A percentile compares a stretch with the other conserved stretches of the same genome.
Conservation (phyloP, 208 protist species). For the Wallacemonas sp. region DNA sequence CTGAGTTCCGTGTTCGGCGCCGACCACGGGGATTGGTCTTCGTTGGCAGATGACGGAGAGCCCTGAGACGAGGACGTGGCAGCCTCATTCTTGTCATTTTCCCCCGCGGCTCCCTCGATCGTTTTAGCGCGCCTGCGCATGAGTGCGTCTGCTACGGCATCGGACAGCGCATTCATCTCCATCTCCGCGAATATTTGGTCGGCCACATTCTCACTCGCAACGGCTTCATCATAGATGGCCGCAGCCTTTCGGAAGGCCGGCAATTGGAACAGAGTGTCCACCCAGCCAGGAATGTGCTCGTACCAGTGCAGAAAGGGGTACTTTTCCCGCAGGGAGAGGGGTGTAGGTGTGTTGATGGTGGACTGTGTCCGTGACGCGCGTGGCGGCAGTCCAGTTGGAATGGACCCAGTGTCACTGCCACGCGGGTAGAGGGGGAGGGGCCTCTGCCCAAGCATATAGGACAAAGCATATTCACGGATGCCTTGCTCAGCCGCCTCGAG, state of each 20-base stretch:
- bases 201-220: background rate
- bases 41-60: too few species aligned
- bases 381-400: background rate
- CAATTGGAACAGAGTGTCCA: background rate
- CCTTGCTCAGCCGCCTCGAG: conserved; percentile 3
- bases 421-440: conserved; percentile 6
- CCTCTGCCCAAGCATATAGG: background rate
- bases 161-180: conserved; percentile 20
- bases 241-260: background rate
- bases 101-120: background rate
- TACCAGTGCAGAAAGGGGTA: conserved; percentile 17
- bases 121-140: background rate
- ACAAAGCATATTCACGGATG: background rate
- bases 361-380: background rate
- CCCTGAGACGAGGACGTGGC: too few species aligned
- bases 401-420: background rate
- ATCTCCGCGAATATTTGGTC: conserved; percentile 12
- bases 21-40: too few species aligned
- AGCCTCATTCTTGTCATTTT: too few species aligned
- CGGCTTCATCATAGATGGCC: background rate
- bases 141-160: conserved; percentile 7
- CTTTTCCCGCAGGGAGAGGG: background rate
- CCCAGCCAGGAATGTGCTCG: conserved; percentile 17
- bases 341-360: background rate
- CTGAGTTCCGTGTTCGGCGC: too few species aligned